Conservation (phyloP, 2,329 filamentous ascomycete genomes). For the Sarocladium brachiariae region DNA sequence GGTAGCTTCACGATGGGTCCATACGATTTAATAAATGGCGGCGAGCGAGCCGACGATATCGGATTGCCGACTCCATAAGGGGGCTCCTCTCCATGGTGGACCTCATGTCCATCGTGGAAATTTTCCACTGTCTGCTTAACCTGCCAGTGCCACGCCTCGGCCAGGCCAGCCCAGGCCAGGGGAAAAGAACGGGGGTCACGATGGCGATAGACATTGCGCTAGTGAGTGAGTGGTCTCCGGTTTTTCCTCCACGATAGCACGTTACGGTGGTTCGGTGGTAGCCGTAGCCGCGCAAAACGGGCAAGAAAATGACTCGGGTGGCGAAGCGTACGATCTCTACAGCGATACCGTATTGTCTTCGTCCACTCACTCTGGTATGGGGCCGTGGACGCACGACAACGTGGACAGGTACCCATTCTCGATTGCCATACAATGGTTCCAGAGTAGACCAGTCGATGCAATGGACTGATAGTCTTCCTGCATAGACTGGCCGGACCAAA, state of each 20-base stretch:
- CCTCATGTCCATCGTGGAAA: slow-evolving; percentile 9
- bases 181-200: neutral
- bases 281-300: slow-evolving; percentile 2
- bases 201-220: slow-evolving; percentile 7
- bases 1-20: slow-evolving; percentile 3
- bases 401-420: slow-evolving; percentile 1
- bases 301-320: slow-evolving; percentile 9
- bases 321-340: neutral
- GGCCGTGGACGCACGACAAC: neutral
- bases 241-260: slow-evolving; percentile 4
- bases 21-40: slow-evolving; percentile 7
- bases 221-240: neutral
- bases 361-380: neutral
- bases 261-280: neutral
- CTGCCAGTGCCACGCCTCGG: slow-evolving; percentile 7
- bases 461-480: too few species aligned
- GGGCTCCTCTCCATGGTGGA: neutral
- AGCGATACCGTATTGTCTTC: neutral
- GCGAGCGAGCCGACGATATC: slow-evolving; percentile 8
- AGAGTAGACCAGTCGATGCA: neutral
- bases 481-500: neutral
- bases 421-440: neutral
- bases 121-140: neutral
- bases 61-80: neutral
- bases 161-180: slow-evolving; percentile 4